Evolutionary conservation across 2,329 filamentous ascomycete genomes (phyloP).

Genomic region (Blastomyces parvus): DNA sequence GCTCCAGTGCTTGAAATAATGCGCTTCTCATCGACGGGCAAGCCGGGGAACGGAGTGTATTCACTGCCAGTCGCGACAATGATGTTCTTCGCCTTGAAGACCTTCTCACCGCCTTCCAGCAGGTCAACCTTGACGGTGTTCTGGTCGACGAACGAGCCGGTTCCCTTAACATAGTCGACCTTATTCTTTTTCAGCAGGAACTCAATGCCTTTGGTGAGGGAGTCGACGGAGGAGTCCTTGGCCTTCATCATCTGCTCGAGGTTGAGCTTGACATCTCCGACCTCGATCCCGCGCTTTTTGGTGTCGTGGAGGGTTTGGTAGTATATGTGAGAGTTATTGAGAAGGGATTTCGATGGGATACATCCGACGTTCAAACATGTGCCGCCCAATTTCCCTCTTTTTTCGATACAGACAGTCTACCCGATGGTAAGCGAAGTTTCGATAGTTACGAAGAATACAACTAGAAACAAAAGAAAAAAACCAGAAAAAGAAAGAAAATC

Average conservation of each 20-base stretch:
- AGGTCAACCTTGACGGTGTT: conserved; percentile 87
- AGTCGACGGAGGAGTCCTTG: conserved; percentile 81
- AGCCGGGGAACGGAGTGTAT: conserved; percentile 88
- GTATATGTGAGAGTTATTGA: conserved; percentile 99
- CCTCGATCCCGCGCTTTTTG: conserved; percentile 93
- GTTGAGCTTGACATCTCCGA: conserved; percentile 95
- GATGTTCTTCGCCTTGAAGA: conserved; percentile 87
- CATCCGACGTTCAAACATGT: conserved; percentile 99
- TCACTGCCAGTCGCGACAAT: conserved; percentile 94
- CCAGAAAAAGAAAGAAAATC: neutral
- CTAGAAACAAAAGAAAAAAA: neutral
- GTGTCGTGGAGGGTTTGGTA: conserved; percentile 96
- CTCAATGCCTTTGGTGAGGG: conserved; percentile 94
- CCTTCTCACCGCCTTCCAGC: conserved; percentile 83
- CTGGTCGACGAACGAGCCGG: conserved; percentile 76
- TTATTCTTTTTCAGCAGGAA: conserved; percentile 99
- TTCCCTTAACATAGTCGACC: conserved; percentile 94
- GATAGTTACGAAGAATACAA: neutral
- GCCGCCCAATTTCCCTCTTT: conserved; percentile 87
- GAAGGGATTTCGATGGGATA: conserved; percentile 97
- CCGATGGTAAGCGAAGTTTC: conserved; percentile 3
- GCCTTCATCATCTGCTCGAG: conserved; percentile 95
- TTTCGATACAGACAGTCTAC: conserved; percentile 94
- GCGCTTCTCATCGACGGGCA: conserved; percentile 94
- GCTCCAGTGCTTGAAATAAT: conserved; percentile 95